Evolutionary conservation across 2,329 filamentous ascomycete species (phyloP).

Genomic region (Diaporthe eres): DNA sequence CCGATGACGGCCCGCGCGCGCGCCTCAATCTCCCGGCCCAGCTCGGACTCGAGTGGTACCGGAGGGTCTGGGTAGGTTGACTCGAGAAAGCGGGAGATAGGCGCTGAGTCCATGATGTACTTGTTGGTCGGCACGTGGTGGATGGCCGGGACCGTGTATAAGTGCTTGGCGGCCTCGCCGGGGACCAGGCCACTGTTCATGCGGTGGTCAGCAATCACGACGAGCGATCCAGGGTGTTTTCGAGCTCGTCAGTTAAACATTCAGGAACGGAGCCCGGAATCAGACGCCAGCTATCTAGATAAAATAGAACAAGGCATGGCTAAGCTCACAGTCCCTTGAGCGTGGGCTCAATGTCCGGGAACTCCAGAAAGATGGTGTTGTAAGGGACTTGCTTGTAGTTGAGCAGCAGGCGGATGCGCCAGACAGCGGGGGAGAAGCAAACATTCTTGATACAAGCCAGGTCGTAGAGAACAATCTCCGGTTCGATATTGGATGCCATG

Average conservation of each 20-base stretch:
- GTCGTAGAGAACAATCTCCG: constrained; percentile 34
- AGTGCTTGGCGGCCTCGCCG: constrained; percentile 30
- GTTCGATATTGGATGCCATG: constrained; percentile 8
- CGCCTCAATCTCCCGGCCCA: background rate
- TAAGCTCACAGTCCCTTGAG: constrained; percentile 4
- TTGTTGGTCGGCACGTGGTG: constrained; percentile 55
- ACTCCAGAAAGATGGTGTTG: background rate
- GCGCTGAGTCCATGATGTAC: constrained; percentile 56
- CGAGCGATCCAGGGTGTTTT: no score
- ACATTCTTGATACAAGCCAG: constrained; percentile 33
- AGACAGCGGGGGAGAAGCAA: constrained; percentile 12
- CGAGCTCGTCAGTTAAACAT: no score
- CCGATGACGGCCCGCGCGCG: constrained; percentile 44
- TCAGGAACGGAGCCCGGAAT: no score
- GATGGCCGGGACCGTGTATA: constrained; percentile 59
- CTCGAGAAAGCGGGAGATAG: constrained; percentile 57
- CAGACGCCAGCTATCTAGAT: no score
- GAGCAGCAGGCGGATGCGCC: constrained; percentile 19
- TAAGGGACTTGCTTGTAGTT: constrained; percentile 22
- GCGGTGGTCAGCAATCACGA: background rate
- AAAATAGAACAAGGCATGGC: background rate
- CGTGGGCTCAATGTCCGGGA: constrained; percentile 16
- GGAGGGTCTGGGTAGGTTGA: constrained; percentile 54
- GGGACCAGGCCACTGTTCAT: constrained; percentile 1
- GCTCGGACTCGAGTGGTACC: constrained; percentile 42